Conservation (phyloP, 2,329 filamentous ascomycete species). For the Verruconis gallopava region DNA sequence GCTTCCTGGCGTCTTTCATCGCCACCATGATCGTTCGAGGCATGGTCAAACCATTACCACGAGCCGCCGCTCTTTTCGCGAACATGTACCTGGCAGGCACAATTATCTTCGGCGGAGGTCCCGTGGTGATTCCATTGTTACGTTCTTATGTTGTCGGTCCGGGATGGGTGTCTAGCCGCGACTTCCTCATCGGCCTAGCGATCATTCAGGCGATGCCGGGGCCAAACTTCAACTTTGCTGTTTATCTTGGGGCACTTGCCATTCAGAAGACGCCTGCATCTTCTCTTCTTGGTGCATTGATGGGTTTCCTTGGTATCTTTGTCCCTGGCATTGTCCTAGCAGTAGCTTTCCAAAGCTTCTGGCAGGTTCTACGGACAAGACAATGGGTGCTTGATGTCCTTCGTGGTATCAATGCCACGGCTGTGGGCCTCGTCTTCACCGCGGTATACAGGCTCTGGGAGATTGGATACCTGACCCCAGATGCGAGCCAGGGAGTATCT, state of each 20-base stretch:
- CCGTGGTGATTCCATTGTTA: conserved; percentile 32
- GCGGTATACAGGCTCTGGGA: conserved; percentile 33
- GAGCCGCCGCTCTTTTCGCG: conserved; percentile 49
- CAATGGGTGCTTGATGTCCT: conserved; percentile 23
- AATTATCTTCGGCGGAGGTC: conserved; percentile 34
- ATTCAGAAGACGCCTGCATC: conserved; percentile 18
- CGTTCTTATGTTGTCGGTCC: conserved; percentile 44
- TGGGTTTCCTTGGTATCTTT: conserved; percentile 28
- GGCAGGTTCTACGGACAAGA: conserved; percentile 25
- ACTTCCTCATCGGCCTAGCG: conserved; percentile 4
- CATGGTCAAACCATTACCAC: conserved; percentile 26
- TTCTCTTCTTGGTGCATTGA: conserved; percentile 22
- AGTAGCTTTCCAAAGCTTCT: conserved; percentile 26
- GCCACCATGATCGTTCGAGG: conserved; percentile 38
- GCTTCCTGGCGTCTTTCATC: conserved; percentile 46
- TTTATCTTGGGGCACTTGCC: conserved; percentile 29
- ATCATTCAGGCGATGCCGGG: conserved; percentile 53
- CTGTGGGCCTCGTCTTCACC: conserved; percentile 31
- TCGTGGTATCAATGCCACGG: conserved; percentile 29
- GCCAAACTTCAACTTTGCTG: conserved; percentile 44
- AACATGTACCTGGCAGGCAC: conserved; percentile 65
- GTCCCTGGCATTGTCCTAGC: conserved; percentile 25
- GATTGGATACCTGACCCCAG: conserved; percentile 29
- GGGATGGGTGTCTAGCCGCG: conserved; percentile 53
- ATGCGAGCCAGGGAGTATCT: conserved; percentile 22